Conservation (phyloP, 371 early-diverging fungal genomes). For the Mortierella sp. region DNA sequence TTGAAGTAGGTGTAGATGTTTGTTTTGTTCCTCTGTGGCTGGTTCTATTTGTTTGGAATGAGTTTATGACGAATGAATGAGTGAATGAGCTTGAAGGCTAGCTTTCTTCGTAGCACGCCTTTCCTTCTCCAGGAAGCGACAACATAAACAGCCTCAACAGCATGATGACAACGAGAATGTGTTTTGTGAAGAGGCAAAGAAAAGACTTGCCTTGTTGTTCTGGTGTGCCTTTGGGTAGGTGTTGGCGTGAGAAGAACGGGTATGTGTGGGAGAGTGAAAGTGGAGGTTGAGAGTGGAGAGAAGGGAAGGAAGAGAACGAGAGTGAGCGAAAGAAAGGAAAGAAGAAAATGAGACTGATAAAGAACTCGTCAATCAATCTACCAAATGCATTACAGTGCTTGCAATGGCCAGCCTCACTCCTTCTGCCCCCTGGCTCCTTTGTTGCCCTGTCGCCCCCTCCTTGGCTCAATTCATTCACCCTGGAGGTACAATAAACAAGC, state of each 20-base stretch:
- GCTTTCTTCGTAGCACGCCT: neutral
- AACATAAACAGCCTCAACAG: neutral
- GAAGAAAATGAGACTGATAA: neutral
- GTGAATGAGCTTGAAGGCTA: neutral
- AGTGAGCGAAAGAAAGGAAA: neutral
- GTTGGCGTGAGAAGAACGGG: neutral
- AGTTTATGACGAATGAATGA: neutral
- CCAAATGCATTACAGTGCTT: no score
- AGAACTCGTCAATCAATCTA: neutral
- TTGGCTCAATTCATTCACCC: no score
- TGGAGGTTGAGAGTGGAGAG: neutral
- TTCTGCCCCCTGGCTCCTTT: no score
- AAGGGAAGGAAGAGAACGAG: neutral
- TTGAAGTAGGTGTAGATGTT: neutral
- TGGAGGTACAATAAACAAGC: no score
- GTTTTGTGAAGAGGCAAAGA: neutral
- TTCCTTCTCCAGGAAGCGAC: neutral
- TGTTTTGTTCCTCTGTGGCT: neutral
- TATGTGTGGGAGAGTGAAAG: slow-evolving; percentile 1
- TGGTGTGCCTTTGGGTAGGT: neutral
- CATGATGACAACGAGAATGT: neutral
- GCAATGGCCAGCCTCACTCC: no score
- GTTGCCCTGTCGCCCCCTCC: no score
- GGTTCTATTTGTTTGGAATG: neutral
- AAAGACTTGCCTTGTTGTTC: neutral